These are phyloP conservation scores for Kappamyces sp. DNA, from an alignment of 192 early-diverging fungal genomes.

Conservation along the genomic window DNA sequence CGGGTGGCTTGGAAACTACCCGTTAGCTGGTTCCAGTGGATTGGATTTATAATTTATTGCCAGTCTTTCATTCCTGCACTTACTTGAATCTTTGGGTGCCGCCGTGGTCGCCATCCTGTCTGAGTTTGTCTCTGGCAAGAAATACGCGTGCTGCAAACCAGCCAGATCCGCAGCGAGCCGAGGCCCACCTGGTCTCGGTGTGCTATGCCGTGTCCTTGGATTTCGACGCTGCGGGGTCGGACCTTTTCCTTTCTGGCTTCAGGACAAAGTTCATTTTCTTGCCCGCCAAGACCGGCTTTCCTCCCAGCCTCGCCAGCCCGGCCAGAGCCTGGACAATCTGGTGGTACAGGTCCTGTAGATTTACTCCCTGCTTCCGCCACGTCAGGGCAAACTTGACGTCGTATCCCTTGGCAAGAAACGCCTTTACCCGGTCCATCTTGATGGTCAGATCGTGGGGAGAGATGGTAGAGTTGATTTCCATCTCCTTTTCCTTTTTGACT, in stretches of 20 bases:
- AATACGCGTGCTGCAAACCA: too few relatives aligned
- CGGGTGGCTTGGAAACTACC: too few relatives aligned
- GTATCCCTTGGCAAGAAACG: slow-evolving; percentile 1
- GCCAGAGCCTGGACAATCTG: not conserved
- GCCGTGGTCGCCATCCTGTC: too few relatives aligned
- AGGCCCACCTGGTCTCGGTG: too few relatives aligned
- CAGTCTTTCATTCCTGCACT: too few relatives aligned
- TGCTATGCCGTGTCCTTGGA: too few relatives aligned
- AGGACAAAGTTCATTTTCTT: not conserved
- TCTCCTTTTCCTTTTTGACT: slow-evolving; percentile 8
- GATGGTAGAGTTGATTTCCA: slow-evolving; percentile 6
- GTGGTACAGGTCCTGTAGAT: not conserved
- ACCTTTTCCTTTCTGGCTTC: not conserved
- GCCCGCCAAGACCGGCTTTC: not conserved
- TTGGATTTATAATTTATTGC: too few relatives aligned
- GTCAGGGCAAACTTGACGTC: not conserved
- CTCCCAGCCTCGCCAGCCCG: not conserved
- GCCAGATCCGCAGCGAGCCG: too few relatives aligned
- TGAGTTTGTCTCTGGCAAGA: too few relatives aligned
- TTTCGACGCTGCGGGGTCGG: too few relatives aligned
- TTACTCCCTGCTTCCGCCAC: not conserved
- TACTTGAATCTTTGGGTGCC: too few relatives aligned
- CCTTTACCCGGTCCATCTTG: not conserved
- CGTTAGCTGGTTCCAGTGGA: too few relatives aligned
- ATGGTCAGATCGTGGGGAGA: slow-evolving; percentile 1